Evolutionary conservation across 2,329 filamentous ascomycete genomes (phyloP).

Genomic region (Drechmeria coniospora): DNA sequence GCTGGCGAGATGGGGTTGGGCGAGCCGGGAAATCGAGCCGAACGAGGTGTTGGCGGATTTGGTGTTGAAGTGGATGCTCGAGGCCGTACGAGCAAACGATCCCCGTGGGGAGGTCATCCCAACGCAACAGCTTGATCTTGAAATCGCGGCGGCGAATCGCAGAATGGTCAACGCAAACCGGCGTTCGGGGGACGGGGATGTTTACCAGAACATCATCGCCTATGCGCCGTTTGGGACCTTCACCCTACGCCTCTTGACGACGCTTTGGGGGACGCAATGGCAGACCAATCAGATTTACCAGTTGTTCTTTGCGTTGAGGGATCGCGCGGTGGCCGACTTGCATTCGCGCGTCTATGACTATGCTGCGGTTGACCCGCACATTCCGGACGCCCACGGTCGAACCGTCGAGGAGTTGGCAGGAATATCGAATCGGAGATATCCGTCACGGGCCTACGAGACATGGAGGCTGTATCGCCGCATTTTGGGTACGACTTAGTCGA

Average conservation of each 20-base stretch:
- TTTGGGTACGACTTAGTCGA: too few species aligned
- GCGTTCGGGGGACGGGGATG: not conserved
- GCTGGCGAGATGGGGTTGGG: constrained; percentile 1
- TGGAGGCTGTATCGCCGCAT: not conserved
- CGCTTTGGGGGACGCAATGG: not conserved
- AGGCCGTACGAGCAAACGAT: constrained; percentile 4
- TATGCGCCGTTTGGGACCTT: not conserved
- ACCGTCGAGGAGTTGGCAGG: not conserved
- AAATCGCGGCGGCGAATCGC: not conserved
- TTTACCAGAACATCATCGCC: not conserved
- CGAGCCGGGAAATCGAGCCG: constrained; percentile 7
- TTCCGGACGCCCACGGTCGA: not conserved
- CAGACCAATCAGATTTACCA: not conserved
- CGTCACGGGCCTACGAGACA: not conserved
- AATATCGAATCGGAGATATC: not conserved
- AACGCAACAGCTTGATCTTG: not conserved
- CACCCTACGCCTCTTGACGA: not conserved
- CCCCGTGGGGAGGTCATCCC: not conserved
- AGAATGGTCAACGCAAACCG: not conserved
- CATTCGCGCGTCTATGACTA: not conserved
- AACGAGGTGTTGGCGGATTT: constrained; percentile 9
- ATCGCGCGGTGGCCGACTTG: not conserved
- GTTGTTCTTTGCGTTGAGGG: not conserved
- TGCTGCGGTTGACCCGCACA: not conserved
- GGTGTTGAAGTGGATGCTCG: constrained; percentile 9